A percentile compares a stretch with the other conserved stretches of the same genome.
phyloP scores from a whole-genome alignment of 2,329 filamentous ascomycete genomes.

The Ceratocystis albifundus region DNA sequence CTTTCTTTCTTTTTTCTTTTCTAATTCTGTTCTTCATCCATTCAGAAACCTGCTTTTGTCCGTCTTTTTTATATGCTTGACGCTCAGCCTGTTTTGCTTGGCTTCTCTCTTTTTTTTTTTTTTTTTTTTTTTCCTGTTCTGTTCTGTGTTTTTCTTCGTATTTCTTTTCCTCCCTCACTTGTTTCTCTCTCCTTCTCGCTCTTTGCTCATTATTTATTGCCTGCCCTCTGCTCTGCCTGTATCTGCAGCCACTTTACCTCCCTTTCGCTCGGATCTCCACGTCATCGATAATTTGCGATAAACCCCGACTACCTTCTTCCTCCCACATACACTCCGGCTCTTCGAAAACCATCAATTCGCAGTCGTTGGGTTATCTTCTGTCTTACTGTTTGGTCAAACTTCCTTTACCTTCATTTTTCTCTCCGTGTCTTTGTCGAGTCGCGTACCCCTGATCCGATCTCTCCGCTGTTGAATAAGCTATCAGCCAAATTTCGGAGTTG shows the following conservation, averaged over 20 bases:
- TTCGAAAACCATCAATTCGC: neutral
- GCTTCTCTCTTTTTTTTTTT: constrained; percentile 10
- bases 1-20: too few relatives aligned
- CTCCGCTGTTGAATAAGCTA: neutral
- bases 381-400: neutral
- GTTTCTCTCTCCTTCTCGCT: constrained; percentile 23
- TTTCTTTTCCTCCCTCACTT: constrained; percentile 22
- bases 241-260: neutral
- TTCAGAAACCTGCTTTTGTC: constrained; percentile 14
- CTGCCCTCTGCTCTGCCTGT: neutral
- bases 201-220: constrained; percentile 24
- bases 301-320: neutral
- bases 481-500: neutral
- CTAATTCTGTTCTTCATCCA: neutral
- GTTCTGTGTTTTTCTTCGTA: constrained; percentile 22
- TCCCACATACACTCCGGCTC: neutral
- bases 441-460: neutral
- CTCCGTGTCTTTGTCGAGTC: neutral
- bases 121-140: constrained; percentile 23
- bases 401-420: neutral
- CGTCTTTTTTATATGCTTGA: neutral
- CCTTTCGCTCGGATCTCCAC: constrained; percentile 9
- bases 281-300: constrained; percentile 16
- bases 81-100: constrained; percentile 18
- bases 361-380: neutral